Conservation (phyloP, 2,329 filamentous ascomycete species). For the Fusarium sp. region DNA sequence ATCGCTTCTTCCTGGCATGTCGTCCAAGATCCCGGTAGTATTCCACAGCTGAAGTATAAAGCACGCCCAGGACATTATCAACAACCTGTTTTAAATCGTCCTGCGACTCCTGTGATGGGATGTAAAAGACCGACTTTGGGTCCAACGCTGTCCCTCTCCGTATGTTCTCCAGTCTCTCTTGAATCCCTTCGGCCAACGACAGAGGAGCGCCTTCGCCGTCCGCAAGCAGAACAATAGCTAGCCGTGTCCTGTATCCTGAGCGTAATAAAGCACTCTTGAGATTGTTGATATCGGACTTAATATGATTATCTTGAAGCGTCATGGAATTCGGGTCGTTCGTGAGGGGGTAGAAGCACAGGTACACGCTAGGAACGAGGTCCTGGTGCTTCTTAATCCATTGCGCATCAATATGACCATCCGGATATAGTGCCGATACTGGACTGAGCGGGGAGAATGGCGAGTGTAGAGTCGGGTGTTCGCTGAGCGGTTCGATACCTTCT, state of each 20-base stretch:
- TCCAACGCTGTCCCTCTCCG: slow-evolving; percentile 83
- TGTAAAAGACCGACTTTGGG: slow-evolving; percentile 84
- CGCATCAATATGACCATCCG: slow-evolving; percentile 86
- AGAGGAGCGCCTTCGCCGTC: slow-evolving; percentile 42
- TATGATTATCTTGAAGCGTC: slow-evolving; percentile 83
- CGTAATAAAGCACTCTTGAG: slow-evolving; percentile 73
- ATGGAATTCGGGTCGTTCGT: slow-evolving; percentile 77
- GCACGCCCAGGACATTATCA: slow-evolving; percentile 74
- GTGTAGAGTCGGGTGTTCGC: slow-evolving; percentile 71
- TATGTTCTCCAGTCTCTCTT: slow-evolving; percentile 80
- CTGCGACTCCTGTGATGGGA: slow-evolving; percentile 77
- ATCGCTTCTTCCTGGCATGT: slow-evolving; percentile 87
- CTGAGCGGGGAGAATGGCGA: slow-evolving; percentile 92
- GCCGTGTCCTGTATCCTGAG: slow-evolving; percentile 80
- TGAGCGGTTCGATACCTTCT: slow-evolving; percentile 59
- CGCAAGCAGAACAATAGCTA: slow-evolving; percentile 71
- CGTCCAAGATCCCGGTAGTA: slow-evolving; percentile 97
- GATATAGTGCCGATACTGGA: slow-evolving; percentile 83
- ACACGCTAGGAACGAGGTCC: slow-evolving; percentile 80
- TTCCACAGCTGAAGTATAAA: slow-evolving; percentile 82
- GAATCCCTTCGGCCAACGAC: slow-evolving; percentile 70
- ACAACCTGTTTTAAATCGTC: slow-evolving; percentile 79
- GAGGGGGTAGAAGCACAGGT: slow-evolving; percentile 83
- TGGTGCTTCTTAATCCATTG: slow-evolving; percentile 92
- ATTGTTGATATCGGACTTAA: slow-evolving; percentile 87